A percentile compares a stretch with the other conserved stretches of the same genome.
phyloP scores from a whole-genome alignment of 2,329 filamentous ascomycete genomes.

The Neofusicoccum umdonicola region DNA sequence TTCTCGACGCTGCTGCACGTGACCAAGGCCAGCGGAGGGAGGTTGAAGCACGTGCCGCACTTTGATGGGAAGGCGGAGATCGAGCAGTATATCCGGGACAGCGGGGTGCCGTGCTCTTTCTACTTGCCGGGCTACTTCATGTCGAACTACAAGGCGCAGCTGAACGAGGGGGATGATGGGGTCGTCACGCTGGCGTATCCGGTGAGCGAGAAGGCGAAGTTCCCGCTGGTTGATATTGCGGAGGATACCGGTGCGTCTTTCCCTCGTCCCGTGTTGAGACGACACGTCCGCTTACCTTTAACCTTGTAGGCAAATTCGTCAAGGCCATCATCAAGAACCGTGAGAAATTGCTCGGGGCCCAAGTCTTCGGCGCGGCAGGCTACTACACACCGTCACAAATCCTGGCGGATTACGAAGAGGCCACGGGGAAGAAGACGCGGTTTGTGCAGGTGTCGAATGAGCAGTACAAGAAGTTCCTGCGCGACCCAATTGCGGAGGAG shows the following conservation, averaged over 20 bases:
- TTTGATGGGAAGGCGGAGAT: constrained; percentile 40
- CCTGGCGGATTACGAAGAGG: constrained; percentile 37
- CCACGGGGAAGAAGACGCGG: constrained; percentile 33
- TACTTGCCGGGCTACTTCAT: constrained; percentile 27
- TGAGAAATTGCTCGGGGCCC: constrained; percentile 43
- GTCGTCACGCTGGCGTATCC: constrained; percentile 6
- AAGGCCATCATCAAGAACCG: constrained; percentile 31
- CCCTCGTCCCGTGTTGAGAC: too few species aligned
- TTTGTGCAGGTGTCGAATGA: constrained; percentile 40
- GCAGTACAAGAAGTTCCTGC: constrained; percentile 41
- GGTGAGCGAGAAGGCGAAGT: constrained; percentile 5
- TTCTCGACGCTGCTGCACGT: constrained; percentile 35
- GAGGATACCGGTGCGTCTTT: constrained; percentile 18
- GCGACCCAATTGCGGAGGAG: constrained; percentile 47
- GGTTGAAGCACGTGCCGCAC: constrained; percentile 32
- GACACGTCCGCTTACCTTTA: neutral
- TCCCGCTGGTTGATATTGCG: constrained; percentile 20
- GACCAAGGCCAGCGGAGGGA: constrained; percentile 27
- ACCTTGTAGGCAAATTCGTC: constrained; percentile 8
- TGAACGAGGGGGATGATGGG: constrained; percentile 3
- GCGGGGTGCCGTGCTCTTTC: constrained; percentile 22
- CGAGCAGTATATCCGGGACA: constrained; percentile 28
- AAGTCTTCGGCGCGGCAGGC: constrained; percentile 41
- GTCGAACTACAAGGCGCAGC: constrained; percentile 13
- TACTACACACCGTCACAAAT: constrained; percentile 28